Evolutionary conservation across 2,329 filamentous ascomycete species (phyloP), one percentile per base, ranked within the genome.

Genomic region (Daldinia eschscholtzii): DNA sequence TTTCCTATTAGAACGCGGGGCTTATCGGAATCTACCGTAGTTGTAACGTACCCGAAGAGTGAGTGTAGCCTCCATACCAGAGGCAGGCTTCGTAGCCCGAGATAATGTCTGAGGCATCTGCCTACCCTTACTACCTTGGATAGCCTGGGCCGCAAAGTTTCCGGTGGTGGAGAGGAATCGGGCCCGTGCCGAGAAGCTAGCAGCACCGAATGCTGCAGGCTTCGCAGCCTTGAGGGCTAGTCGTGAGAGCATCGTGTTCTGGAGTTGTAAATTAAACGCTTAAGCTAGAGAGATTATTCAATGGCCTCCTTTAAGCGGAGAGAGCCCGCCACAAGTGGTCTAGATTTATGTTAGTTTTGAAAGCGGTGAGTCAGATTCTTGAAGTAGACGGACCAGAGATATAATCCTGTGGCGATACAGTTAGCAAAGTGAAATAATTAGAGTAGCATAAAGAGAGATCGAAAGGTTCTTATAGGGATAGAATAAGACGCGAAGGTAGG

Each of bases 61-160:
- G 78, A 99, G 93, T 66, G 96, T 98, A 71, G 96, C 96, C 76
- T 93, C 88, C 76, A 94, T 91, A 77, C 88, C 88, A 52, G 89
- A 88, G 70, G 89, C 89, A 67, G 91, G 89, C 72, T 91, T 79
- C 55, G 86, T 94, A 69, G 88, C 86, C 73, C 85, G 85, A 71
- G 85, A 82, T 70, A 85, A 83, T 65, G 82, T 83, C 39, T 83
- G 80, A 70, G 91, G 89, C 84, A 92, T 90, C 75, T 87, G 85
- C 76, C 92, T 88, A 77, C 90, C 89, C 78, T 88, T 89, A 82
- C 89, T 93, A 74, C 88, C 89, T 75, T 89, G 86, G 68, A 92
- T 88, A 52, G 90, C 91, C 66, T 78, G 75, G 67, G 75, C 75
- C 75, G 80, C 81, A 57, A 79, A 65, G 67, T 77, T 71, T 68